Evolutionary conservation across 2,329 filamentous ascomycete species (phyloP), one percentile per base, ranked within the genome.

Genomic region (Golovinomyces cichoracearum): DNA sequence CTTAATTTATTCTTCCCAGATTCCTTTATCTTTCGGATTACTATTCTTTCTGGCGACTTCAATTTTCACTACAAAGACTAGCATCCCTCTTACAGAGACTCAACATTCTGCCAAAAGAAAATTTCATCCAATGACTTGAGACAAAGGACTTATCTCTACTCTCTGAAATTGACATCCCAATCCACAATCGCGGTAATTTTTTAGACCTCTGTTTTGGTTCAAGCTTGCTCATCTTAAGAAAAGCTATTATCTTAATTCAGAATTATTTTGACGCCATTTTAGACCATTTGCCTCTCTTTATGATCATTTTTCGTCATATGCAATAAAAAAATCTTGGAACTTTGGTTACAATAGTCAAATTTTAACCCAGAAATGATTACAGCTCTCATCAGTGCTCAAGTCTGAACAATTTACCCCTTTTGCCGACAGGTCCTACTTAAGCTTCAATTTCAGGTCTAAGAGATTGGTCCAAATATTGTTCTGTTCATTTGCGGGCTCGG

Each of bases 151-250:
- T 47, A n/a, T 35, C 29, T n/a, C 25, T 47, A 25, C 21, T 47
- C 15, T 47, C 45, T 47, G 27, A 47, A 37, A 21, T 37, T 35
- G 31, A 47, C 21, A 37, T 33, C n/a, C 17, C 27, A 7, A 35
- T n/a, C 5, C 45, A 47, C 13, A 23, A 31, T 21, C 15, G 27
- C 9, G 21, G 27, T 12, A 47, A 47, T 35, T 4, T 47, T 35
- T 21, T 35, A 6, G 45, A 35, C 26, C 29, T 35, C 7, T 47
- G 45, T 29, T 47, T 47, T 35, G 45, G n/a, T 15, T 47, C 45
- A 10, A 19, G 26, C 29, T 22, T 5, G n/a, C 21, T 47, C n/a
- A 12, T 35, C 4, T 9, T 13, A 17, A 27, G 25, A 27, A 17
- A 17, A 9, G 26, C 42, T 19, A 5, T 13, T 27, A 25, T 25